phyloP scores from a whole-genome alignment of 371 early-diverging fungal species.

The Rhizopus microsporus region DNA sequence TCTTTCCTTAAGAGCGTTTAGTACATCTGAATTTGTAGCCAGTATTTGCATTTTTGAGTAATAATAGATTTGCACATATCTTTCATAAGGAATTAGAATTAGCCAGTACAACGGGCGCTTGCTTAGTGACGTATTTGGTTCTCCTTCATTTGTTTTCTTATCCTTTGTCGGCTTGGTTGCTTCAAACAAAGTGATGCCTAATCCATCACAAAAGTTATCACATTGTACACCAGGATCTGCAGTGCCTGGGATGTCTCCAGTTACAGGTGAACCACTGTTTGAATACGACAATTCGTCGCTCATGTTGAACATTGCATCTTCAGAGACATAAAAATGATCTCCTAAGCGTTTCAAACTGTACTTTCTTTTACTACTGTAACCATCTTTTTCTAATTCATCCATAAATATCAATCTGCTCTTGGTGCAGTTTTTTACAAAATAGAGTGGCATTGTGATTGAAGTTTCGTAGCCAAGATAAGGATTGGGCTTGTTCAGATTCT shows the following conservation, averaged over 20 bases:
- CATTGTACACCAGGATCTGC: constrained; percentile 6
- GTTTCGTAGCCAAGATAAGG: constrained; percentile 58
- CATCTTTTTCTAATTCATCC: constrained; percentile 55
- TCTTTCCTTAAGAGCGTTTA: constrained; percentile 55
- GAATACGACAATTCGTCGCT: constrained; percentile 28
- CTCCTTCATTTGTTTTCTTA: constrained; percentile 4
- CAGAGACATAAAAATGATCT: constrained; percentile 61
- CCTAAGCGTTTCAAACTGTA: constrained; percentile 49
- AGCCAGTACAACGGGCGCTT: constrained; percentile 65
- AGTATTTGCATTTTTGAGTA: constrained; percentile 63
- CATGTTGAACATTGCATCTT: constrained; percentile 43
- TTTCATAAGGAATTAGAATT: constrained; percentile 56
- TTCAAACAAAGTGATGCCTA: constrained; percentile 37
- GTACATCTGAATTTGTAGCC: constrained; percentile 44
- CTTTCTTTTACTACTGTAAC: constrained; percentile 6
- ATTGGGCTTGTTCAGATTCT: constrained; percentile 46
- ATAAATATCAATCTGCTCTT: constrained; percentile 55
- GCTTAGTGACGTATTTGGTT: constrained; percentile 6
- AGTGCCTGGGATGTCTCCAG: constrained; percentile 7
- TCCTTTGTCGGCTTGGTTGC: constrained; percentile 6
- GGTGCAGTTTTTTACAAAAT: constrained; percentile 51
- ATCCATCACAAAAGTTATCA: constrained; percentile 39
- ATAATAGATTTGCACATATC: constrained; percentile 63
- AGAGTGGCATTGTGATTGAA: constrained; percentile 52
- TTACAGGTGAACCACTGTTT: constrained; percentile 21